A percentile compares a stretch with the other conserved stretches of the same genome.
Evolutionary conservation across 2,329 filamentous ascomycete species (phyloP).

Genomic region (Xylaria digitata): DNA sequence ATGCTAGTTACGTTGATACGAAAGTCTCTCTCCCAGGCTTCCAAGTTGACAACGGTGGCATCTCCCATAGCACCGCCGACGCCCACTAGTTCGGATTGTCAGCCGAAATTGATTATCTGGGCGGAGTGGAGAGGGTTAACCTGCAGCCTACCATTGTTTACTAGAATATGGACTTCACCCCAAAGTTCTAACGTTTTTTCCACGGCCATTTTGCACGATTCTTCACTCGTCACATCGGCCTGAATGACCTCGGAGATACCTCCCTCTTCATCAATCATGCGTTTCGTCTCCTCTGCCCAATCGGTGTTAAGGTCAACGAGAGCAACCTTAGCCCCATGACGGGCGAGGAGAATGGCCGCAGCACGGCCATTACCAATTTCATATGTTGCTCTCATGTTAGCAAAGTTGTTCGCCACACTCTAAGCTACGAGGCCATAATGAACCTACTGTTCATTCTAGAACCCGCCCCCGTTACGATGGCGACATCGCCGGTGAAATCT

Average conservation of each 20-base stretch:
- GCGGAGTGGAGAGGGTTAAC: background rate
- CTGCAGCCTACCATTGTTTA: constrained; percentile 45
- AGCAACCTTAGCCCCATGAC: constrained; percentile 46
- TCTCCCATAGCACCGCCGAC: constrained; percentile 50
- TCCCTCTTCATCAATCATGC: constrained; percentile 47
- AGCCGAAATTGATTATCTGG: background rate
- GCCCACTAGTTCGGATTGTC: constrained; percentile 43
- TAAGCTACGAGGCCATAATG: background rate
- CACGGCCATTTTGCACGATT: constrained; percentile 42
- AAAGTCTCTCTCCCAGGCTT: constrained; percentile 49
- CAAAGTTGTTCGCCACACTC: background rate
- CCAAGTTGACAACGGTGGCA: constrained; percentile 47
- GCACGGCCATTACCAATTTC: constrained; percentile 44
- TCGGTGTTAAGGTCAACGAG: constrained; percentile 45
- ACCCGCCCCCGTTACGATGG: constrained; percentile 50
- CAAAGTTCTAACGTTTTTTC: constrained; percentile 42
- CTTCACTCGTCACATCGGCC: constrained; percentile 44
- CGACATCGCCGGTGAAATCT: constrained; percentile 49
- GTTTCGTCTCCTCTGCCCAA: constrained; percentile 46
- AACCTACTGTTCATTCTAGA: constrained; percentile 46
- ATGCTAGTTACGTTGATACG: constrained; percentile 53
- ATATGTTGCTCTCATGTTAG: constrained; percentile 5
- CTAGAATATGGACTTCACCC: constrained; percentile 45
- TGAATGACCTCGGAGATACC: constrained; percentile 45
- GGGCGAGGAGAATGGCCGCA: constrained; percentile 47